Evolutionary conservation across 23 red algal species (phyloP).

Genomic region (Gracilaria caudata): DNA sequence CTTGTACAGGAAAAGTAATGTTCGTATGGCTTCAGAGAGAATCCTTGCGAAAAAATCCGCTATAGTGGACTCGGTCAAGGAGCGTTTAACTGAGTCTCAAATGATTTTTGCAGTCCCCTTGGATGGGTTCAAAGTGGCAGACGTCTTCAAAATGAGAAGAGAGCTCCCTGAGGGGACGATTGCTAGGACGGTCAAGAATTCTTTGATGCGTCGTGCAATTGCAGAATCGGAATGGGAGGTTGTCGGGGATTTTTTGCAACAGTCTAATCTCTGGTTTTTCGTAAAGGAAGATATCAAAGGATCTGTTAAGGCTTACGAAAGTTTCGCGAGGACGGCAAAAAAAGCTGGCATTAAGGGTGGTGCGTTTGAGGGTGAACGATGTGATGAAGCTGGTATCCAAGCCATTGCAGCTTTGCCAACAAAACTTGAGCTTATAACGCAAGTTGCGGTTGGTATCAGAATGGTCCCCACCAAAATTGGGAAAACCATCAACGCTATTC

Average conservation of each 20-base stretch:
- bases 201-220: conserved; percentile 86
- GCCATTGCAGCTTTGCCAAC: conserved; percentile 74
- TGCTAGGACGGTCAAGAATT: conserved; percentile 84
- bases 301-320: conserved; percentile 65
- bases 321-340: conserved; percentile 52
- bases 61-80: conserved; percentile 54
- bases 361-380: conserved; percentile 69
- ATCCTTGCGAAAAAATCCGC: conserved; percentile 39
- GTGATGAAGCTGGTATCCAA: conserved; percentile 71
- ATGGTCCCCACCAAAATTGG: conserved; percentile 87
- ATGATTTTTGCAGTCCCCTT: conserved; percentile 74
- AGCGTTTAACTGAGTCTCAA: conserved; percentile 20
- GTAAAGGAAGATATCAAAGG: conserved; percentile 76
- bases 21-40: conserved; percentile 38
- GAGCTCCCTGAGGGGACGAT: conserved; percentile 72
- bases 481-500: conserved; percentile 72
- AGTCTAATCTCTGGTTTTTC: conserved; percentile 92
- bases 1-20: neutral
- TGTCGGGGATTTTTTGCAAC: conserved; percentile 39
- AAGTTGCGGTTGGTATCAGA: conserved; percentile 87
- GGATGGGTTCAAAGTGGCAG: conserved; percentile 55
- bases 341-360: conserved; percentile 67
- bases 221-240: conserved; percentile 59
- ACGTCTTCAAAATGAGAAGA: conserved; percentile 63
- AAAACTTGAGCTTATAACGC: conserved; percentile 84